Base-by-base conservation (phyloP, 345 rosid genomes). In the Triadica sebifera region DNA sequence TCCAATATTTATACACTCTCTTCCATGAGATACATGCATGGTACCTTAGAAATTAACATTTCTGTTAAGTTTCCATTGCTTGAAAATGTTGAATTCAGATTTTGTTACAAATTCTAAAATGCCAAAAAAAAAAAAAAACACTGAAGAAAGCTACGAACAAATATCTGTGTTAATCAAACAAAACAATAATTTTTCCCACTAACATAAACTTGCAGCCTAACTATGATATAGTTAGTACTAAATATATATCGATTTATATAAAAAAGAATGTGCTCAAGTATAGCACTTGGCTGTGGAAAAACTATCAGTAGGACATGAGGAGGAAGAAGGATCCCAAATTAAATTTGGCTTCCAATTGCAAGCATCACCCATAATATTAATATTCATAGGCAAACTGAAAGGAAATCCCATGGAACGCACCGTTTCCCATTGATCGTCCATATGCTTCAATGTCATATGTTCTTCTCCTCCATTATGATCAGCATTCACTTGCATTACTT, bases 321-420 rank as follows among this genome's bases (percentile, higher is more conserved):
- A 72, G 0, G 74, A 70, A 61, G 34, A 29, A 29, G 81, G 50
- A 78, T 84, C 86, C 83, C 83, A 84, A 22, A 74, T 43, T 60
- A 78, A 65, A 80, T 77, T 80, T 38, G 79, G 82, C 75, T 80
- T 86, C 89, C 86, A 79, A 51, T 51, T 51, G 56, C 56, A 51
- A 70, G 62, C 69, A 63, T 79, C 83, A 71, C 72, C 79, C 59
- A 69, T 29, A 29, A 29, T 29, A 29, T 29, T 80, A 50, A 70
- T 4, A 38, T 37, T 72, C 74, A 65, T 73, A 3, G 86, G 88
- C 37, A 83, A 78, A 41, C 77, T 72, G 55, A 77, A 81, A 1
- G 83, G 86, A 77, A 77, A 74, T 19, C 80, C 85, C 25, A 55
- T 12, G 50, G 79, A 68, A 53, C 82, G 72, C 20, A 61, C 59